Evolutionary conservation across 2,329 filamentous ascomycete genomes (phyloP).

Genomic region (Juglanconis oblonga): DNA sequence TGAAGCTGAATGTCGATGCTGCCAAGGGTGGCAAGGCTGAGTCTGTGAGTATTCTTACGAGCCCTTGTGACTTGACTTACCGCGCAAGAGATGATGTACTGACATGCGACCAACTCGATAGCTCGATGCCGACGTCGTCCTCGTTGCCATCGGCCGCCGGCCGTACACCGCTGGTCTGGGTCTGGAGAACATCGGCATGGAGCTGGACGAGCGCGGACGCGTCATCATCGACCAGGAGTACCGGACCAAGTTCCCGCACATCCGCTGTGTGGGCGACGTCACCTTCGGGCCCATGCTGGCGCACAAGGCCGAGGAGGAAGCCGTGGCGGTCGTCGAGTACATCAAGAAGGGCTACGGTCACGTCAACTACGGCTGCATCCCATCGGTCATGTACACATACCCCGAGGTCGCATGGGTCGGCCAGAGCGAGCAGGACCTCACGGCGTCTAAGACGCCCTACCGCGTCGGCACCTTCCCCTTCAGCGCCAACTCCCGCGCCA

Average conservation of each 20-base stretch:
- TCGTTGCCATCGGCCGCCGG: constrained; percentile 93
- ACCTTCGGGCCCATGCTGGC: constrained; percentile 99
- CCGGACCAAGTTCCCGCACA: constrained; percentile 95
- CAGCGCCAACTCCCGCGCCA: constrained; percentile 95
- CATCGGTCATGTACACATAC: constrained; percentile 99
- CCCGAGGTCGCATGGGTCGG: constrained; percentile 98
- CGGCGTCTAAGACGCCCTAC: constrained; percentile 86
- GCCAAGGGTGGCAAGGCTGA: constrained; percentile 96
- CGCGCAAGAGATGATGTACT: neutral
- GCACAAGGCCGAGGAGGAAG: constrained; percentile 99
- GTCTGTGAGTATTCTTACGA: constrained; percentile 56
- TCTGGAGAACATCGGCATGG: constrained; percentile 89
- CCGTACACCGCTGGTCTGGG: constrained; percentile 91
- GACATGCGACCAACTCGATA: constrained; percentile 30
- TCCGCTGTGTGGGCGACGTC: constrained; percentile 91
- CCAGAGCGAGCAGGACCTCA: constrained; percentile 94
- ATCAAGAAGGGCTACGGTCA: constrained; percentile 97
- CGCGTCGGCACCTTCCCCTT: constrained; percentile 94
- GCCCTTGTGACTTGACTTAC: neutral
- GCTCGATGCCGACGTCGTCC: constrained; percentile 92
- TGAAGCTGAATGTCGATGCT: constrained; percentile 84
- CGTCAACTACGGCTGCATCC: constrained; percentile 98
- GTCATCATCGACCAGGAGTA: constrained; percentile 98
- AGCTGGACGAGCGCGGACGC: constrained; percentile 89
- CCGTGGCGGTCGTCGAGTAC: constrained; percentile 90